Evolutionary conservation across 2,329 filamentous ascomycete genomes (phyloP).

Genomic region (Sphaerulina populicola): DNA sequence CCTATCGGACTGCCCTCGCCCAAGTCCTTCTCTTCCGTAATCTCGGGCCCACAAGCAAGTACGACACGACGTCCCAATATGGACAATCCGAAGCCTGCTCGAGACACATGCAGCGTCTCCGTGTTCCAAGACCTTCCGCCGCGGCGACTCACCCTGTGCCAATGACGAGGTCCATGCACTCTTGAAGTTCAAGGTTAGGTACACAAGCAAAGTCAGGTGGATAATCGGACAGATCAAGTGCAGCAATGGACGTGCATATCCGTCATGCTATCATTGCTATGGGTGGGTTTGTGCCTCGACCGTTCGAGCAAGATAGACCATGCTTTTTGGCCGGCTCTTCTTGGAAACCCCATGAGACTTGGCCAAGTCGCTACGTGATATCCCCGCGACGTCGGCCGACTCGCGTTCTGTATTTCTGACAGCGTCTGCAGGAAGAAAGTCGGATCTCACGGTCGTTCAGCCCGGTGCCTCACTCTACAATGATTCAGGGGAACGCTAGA

Average conservation of each 20-base stretch:
- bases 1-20: background rate
- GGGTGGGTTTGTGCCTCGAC: background rate
- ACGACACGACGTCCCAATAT: background rate
- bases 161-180: background rate
- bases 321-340: background rate
- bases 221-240: background rate
- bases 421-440: no score
- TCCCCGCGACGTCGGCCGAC: background rate
- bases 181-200: slow-evolving; percentile 1
- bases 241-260: slow-evolving; percentile 5
- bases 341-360: background rate
- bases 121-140: background rate
- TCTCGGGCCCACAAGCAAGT: background rate
- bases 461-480: no score
- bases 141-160: background rate
- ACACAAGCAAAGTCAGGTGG: background rate
- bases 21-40: background rate
- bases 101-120: background rate
- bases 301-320: background rate
- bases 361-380: background rate
- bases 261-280: background rate
- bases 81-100: background rate
- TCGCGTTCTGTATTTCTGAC: background rate
- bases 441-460: no score
- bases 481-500: no score